Evolutionary conservation across 371 early-diverging fungal genomes (phyloP).

Genomic region (Mucor racemosus): DNA sequence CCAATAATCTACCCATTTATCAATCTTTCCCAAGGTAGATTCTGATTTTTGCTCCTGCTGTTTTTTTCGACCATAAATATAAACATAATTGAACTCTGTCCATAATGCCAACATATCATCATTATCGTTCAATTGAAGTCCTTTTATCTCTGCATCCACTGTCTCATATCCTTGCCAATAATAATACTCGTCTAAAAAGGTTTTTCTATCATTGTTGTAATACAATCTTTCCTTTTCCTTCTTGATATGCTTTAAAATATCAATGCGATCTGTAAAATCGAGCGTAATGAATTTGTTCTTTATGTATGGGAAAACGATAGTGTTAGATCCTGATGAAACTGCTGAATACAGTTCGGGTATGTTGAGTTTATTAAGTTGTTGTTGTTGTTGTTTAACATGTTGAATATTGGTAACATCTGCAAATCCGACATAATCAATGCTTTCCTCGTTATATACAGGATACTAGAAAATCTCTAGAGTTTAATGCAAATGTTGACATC

Average conservation of each 20-base stretch:
- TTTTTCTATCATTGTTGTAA: conserved; percentile 18
- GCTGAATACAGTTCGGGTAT: conserved; percentile 21
- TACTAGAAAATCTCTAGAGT: conserved; percentile 17
- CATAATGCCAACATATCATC: conserved; percentile 41
- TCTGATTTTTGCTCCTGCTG: conserved; percentile 1
- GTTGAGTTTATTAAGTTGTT: neutral
- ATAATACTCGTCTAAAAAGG: conserved; percentile 34
- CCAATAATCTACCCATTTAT: conserved; percentile 19
- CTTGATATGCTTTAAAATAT: conserved; percentile 27
- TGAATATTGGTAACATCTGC: conserved; percentile 39
- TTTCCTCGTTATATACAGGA: conserved; percentile 33
- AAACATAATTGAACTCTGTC: conserved; percentile 40
- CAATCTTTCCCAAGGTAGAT: conserved; percentile 1
- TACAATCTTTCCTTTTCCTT: conserved; percentile 31
- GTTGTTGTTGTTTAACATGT: neutral
- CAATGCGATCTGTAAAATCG: conserved; percentile 38
- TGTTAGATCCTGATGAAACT: conserved; percentile 31
- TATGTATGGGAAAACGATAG: conserved; percentile 38
- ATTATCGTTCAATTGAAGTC: conserved; percentile 32
- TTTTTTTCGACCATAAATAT: conserved; percentile 31
- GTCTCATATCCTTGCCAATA: conserved; percentile 30
- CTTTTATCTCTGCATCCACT: conserved; percentile 31
- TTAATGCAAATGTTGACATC: neutral
- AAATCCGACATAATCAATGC: conserved; percentile 39
- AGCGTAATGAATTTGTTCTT: conserved; percentile 40